phyloP scores from a whole-genome alignment of 495 filamentous ascomycete species.

The Daldinia concentrica region DNA sequence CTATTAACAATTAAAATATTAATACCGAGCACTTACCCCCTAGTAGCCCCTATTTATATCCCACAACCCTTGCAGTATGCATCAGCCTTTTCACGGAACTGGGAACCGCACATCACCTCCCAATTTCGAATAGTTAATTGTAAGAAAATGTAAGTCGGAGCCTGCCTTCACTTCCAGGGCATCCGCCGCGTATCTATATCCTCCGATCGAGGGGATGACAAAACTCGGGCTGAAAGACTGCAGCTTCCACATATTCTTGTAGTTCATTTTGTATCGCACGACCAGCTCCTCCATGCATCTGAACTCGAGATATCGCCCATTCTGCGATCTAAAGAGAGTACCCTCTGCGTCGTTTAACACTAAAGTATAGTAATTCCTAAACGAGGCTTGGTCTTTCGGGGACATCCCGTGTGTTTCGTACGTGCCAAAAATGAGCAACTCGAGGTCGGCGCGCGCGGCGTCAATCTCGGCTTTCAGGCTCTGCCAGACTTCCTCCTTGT shows the following conservation, averaged over 20 bases:
- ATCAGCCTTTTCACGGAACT: not conserved
- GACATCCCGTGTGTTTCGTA: not conserved
- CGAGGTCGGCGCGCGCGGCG: constrained; percentile 1
- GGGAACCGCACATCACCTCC: not conserved
- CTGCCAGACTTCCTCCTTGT: constrained; percentile 25
- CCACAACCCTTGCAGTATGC: not conserved
- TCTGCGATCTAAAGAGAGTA: constrained; percentile 22
- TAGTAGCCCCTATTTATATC: not conserved
- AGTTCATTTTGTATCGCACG: constrained; percentile 11
- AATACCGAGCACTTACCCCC: not conserved
- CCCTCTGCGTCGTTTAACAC: constrained; percentile 12
- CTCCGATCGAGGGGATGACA: not conserved
- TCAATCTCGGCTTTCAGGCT: constrained; percentile 4
- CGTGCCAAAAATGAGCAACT: not conserved
- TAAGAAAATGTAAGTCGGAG: not conserved
- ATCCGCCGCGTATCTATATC: constrained; percentile 6
- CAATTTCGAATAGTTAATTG: not conserved
- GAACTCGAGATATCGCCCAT: constrained; percentile 36
- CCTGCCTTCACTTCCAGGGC: not conserved
- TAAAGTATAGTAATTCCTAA: constrained; percentile 2
- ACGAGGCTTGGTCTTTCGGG: not conserved
- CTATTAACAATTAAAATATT: not conserved
- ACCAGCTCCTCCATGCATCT: constrained; percentile 33
- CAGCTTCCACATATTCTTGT: not conserved
- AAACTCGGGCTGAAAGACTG: not conserved